Conservation (phyloP, 2,329 filamentous ascomycete genomes). For the Aspergillus caelatus region DNA sequence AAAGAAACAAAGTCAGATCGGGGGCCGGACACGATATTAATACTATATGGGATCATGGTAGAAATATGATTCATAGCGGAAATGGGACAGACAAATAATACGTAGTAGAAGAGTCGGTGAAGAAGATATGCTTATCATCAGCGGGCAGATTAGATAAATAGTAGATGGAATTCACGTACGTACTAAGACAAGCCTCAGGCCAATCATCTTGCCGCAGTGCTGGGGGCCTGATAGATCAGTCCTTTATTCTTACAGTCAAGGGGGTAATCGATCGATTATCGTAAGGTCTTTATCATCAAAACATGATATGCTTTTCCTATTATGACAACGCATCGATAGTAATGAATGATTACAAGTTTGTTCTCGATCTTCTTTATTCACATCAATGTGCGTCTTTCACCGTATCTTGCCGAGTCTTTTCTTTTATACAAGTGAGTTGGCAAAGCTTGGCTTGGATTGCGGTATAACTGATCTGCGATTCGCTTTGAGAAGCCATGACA, state of each 20-base stretch:
- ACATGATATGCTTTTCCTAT: background rate
- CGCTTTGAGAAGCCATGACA: background rate
- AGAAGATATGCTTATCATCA: slow-evolving; percentile 13
- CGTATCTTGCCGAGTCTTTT: background rate
- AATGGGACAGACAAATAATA: background rate
- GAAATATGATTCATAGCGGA: background rate
- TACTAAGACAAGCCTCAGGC: background rate
- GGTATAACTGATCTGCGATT: no score
- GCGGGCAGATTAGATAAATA: slow-evolving; percentile 5
- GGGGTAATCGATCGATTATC: no score
- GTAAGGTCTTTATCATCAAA: background rate
- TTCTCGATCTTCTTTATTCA: background rate
- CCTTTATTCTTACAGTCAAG: background rate
- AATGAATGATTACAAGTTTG: background rate
- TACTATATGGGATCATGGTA: background rate
- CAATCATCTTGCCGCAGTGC: background rate
- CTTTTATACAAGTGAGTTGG: no score
- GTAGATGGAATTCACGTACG: background rate
- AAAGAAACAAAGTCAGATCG: background rate
- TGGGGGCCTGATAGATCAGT: background rate
- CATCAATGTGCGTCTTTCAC: no score
- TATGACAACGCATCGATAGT: background rate
- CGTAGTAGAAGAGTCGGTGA: slow-evolving; percentile 23
- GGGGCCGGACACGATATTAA: background rate
- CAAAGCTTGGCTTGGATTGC: no score